Evolutionary conservation across 2,329 filamentous ascomycete genomes (phyloP).

Genomic region (Colletotrichum camelliae): DNA sequence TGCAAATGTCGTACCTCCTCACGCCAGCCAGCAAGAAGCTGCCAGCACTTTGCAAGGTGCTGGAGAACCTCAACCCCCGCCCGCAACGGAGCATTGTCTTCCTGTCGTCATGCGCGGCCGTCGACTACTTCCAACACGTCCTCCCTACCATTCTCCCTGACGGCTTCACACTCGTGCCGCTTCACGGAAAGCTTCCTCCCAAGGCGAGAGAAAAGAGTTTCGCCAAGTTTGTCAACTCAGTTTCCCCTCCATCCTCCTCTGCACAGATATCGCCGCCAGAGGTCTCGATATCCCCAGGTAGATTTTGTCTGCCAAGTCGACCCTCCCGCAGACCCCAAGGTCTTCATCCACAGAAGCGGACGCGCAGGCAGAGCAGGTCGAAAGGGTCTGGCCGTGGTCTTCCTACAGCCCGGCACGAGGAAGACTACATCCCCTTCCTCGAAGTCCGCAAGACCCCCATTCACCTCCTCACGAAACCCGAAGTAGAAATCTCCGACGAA

Average conservation of each 20-base stretch:
- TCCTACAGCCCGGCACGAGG: conserved; percentile 87
- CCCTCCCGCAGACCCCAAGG: conserved; percentile 84
- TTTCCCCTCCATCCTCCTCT: conserved; percentile 81
- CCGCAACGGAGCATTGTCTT: conserved; percentile 91
- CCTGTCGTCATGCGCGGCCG: conserved; percentile 89
- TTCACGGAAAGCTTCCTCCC: conserved; percentile 91
- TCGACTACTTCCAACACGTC: conserved; percentile 90
- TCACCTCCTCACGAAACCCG: conserved; percentile 61
- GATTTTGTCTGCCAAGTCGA: conserved; percentile 92
- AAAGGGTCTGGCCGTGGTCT: conserved; percentile 82
- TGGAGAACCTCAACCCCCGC: conserved; percentile 71
- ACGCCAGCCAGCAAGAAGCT: conserved; percentile 81
- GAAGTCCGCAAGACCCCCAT: conserved; percentile 89
- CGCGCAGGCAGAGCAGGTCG: conserved; percentile 89
- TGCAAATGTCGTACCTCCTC: conserved; percentile 88
- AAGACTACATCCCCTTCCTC: conserved; percentile 88
- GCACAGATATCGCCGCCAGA: conserved; percentile 89
- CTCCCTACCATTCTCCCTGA: conserved; percentile 75
- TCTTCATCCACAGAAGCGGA: conserved; percentile 92
- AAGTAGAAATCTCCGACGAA: conserved; percentile 60
- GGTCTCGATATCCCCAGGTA: conserved; percentile 89
- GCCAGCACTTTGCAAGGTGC: conserved; percentile 72
- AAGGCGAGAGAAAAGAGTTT: conserved; percentile 92
- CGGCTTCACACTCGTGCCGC: conserved; percentile 73
- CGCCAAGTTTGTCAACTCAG: conserved; percentile 75